phyloP scores from a whole-genome alignment of 352 stramenopile genomes.

The Phytopythium helicoides region DNA sequence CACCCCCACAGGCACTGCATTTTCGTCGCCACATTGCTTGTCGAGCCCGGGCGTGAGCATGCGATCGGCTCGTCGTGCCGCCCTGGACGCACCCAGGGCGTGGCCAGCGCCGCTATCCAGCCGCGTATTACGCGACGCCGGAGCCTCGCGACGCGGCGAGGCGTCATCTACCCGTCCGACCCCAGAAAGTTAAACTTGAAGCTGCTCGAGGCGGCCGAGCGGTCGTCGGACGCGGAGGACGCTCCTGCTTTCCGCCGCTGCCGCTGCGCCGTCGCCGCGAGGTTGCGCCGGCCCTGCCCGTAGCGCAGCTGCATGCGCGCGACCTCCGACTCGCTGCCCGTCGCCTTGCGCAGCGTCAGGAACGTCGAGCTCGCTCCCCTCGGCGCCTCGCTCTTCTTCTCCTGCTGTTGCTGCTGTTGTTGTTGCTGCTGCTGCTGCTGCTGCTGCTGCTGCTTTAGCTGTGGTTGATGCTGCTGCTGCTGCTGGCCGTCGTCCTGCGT shows the following conservation, averaged over 20 bases:
- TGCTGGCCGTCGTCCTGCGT: neutral
- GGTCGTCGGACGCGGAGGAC: neutral
- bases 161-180: conserved; percentile 5
- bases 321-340: conserved; percentile 61
- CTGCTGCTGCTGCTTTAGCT: neutral
- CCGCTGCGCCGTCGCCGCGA: conserved; percentile 45
- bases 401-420: neutral
- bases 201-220: neutral
- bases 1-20: too few species aligned
- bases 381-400: neutral
- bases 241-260: conserved; percentile 22
- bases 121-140: neutral
- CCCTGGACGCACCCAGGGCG: too few species aligned
- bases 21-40: too few species aligned
- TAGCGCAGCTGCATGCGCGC: conserved; percentile 74
- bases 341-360: conserved; percentile 57
- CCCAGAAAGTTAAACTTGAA: conserved; percentile 39
- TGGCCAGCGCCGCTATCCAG: too few species aligned
- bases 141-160: neutral
- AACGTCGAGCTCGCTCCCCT: conserved; percentile 30
- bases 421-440: conserved; percentile 2
- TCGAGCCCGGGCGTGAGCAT: too few species aligned
- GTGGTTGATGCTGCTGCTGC: conserved; percentile 2
- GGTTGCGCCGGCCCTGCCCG: conserved; percentile 52
- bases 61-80: too few species aligned